Base-by-base conservation (phyloP, 768 basidiomycete species). In the Peribolospora kevripleyi region DNA sequence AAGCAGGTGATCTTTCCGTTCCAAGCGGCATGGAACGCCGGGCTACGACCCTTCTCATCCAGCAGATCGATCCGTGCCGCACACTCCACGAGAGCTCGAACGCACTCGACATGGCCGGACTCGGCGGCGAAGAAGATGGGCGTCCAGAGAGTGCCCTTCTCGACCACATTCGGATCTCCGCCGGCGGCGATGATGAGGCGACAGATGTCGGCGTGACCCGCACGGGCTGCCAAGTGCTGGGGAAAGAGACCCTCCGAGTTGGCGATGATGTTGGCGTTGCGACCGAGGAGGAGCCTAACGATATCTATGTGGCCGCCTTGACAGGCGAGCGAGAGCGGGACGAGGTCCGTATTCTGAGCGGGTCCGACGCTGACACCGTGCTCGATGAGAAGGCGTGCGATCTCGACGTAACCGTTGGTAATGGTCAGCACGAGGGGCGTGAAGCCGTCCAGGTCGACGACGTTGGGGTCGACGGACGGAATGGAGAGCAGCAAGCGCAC, bases 131-230 rank as follows among this genome's bases (percentile, higher is more conserved):
- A 90, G 64, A 90, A 87, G 48, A 97, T 73, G 37, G 93, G 93
- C 6, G 90, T 97, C 87, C 91, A 95, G 66, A 93, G 86, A 64
- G 91, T 83, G 67, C 91, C 97, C 68, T 90, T 97, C 73, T 98
- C 93, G 67, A 85, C 86, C 78, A 80, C 85, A 45, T 79, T 85
- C 51, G 77, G 25, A 25, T 67, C 69, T 39, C 68, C 80, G 46
- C 77, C 77, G 40, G 71, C 71, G 4, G 67, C 61, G 48, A 87
- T 70, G 42, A 98, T 75, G 6, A 86, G 67, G 56, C 69, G 73
- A 66, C 90, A 91, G 14, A 93, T 77, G n/a, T 79, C 76, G 6
- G 75, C 75, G 59, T 93, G 88, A 3, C 93, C 93, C 64, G 86
- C 82, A 55, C 84, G 77, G 6, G 90, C 88, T 36, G 93, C 91